A percentile compares a stretch with the other conserved stretches of the same genome.
phyloP scores from a whole-genome alignment of 192 early-diverging fungal species.

The Coemansia sp. region DNA sequence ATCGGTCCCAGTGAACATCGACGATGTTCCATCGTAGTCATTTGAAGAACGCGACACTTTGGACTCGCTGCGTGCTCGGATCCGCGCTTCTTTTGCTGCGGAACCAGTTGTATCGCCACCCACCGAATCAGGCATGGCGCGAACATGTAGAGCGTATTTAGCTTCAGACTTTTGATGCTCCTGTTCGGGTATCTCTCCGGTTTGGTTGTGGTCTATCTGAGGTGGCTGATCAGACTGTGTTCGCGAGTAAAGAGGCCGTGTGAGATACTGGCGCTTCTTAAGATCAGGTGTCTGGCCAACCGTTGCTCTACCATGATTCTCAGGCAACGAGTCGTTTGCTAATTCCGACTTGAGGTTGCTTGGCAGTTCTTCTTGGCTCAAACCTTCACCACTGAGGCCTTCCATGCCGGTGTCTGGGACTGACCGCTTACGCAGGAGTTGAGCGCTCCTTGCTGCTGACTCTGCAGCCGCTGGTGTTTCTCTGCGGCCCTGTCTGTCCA shows the following conservation, averaged over 20 bases:
- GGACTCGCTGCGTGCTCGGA: not conserved
- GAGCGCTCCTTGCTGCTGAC: not conserved
- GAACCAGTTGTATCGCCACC: not conserved
- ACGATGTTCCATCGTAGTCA: slow-evolving; percentile 35
- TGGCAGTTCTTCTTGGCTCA: not conserved
- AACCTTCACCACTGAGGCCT: not conserved
- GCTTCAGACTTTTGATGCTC: not conserved
- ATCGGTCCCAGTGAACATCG: slow-evolving; percentile 45
- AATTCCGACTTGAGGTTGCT: not conserved
- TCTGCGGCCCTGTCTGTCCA: not conserved
- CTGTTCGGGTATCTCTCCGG: not conserved
- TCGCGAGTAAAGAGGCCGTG: slow-evolving; percentile 18
- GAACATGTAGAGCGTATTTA: not conserved
- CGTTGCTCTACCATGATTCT: not conserved
- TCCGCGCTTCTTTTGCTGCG: not conserved
- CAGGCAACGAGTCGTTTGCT: not conserved
- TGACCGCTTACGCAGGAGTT: slow-evolving; percentile 1
- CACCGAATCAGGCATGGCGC: not conserved
- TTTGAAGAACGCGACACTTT: slow-evolving; percentile 9
- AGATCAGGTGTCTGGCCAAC: slow-evolving; percentile 6
- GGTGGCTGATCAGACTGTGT: not conserved
- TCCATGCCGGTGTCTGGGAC: not conserved
- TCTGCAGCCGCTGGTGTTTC: not conserved
- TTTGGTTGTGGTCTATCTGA: not conserved
- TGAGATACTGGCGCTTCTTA: slow-evolving; percentile 29